Evolutionary conservation across 768 basidiomycete genomes (phyloP).

Genomic region (Tricholoma sp.): DNA sequence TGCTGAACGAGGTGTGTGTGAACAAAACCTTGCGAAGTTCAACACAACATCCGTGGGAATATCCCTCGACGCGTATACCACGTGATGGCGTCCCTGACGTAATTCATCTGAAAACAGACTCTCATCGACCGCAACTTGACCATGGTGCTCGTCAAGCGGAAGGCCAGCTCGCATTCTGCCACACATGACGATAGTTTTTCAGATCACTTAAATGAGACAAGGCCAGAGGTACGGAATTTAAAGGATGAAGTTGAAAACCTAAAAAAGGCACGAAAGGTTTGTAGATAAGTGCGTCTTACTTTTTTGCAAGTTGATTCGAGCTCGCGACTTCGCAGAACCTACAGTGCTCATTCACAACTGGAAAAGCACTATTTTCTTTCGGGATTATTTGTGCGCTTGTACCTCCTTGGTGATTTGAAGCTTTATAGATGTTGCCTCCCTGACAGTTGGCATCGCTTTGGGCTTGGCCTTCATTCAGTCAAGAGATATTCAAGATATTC

Average conservation of each 20-base stretch:
- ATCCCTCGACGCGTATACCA: slow-evolving; percentile 29
- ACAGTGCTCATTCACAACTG: slow-evolving; percentile 24
- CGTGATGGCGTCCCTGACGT: slow-evolving; percentile 30
- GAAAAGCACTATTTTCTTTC: slow-evolving; percentile 65
- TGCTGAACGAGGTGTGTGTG: slow-evolving; percentile 6
- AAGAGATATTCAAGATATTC: slow-evolving; percentile 61
- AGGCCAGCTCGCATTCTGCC: slow-evolving; percentile 3
- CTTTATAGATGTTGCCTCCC: not conserved
- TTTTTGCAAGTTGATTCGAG: not conserved
- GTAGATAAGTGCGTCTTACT: not conserved
- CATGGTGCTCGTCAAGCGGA: slow-evolving; percentile 10
- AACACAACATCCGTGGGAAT: slow-evolving; percentile 44
- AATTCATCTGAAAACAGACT: not conserved
- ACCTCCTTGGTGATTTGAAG: not conserved
- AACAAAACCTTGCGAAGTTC: slow-evolving; percentile 15
- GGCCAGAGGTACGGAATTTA: not conserved
- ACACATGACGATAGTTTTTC: not conserved
- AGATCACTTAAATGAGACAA: not conserved
- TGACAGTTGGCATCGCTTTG: slow-evolving; percentile 57
- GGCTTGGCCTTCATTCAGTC: slow-evolving; percentile 66
- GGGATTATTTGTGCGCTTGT: slow-evolving; percentile 50
- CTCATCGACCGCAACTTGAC: too few species aligned
- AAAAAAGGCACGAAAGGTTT: slow-evolving; percentile 15
- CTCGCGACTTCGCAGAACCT: slow-evolving; percentile 16
- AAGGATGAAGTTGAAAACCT: slow-evolving; percentile 17